These are phyloP conservation scores for Entophlyctis luteolus DNA, from an alignment of 192 early-diverging fungal species.

Conservation along the genomic window DNA sequence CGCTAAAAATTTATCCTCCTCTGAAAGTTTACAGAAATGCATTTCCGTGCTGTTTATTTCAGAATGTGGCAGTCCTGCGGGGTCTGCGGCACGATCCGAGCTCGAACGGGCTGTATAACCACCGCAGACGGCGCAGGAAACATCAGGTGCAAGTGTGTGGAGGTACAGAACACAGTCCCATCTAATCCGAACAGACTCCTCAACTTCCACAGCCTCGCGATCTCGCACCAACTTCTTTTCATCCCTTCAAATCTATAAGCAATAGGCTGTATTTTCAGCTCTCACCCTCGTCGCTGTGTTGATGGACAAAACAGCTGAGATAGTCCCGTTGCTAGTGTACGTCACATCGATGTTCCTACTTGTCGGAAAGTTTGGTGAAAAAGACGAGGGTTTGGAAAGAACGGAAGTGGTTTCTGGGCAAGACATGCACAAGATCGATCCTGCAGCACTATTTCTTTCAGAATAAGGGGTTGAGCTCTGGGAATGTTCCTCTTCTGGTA, in stretches of 20 bases:
- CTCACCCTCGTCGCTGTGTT: slow-evolving; percentile 26
- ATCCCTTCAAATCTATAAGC: slow-evolving; percentile 25
- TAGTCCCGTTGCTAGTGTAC: slow-evolving; percentile 35
- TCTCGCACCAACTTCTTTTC: not conserved
- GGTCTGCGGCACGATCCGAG: slow-evolving; percentile 37
- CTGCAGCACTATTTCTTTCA: too few relatives aligned
- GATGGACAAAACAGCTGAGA: slow-evolving; percentile 34
- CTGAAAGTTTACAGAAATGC: too few relatives aligned
- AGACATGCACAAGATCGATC: too few relatives aligned
- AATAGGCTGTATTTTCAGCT: slow-evolving; percentile 22
- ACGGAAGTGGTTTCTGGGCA: slow-evolving; percentile 32
- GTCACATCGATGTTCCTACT: slow-evolving; percentile 18
- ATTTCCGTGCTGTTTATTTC: too few relatives aligned
- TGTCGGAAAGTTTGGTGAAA: slow-evolving; percentile 15
- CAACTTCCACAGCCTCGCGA: not conserved
- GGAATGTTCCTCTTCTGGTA: slow-evolving; percentile 68
- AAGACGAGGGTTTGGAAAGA: slow-evolving; percentile 27
- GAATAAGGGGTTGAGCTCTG: slow-evolving; percentile 34
- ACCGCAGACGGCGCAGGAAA: slow-evolving; percentile 44
- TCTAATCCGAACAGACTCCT: slow-evolving; percentile 33
- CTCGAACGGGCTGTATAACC: slow-evolving; percentile 45
- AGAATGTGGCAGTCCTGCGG: slow-evolving; percentile 36
- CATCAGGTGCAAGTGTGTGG: too few relatives aligned
- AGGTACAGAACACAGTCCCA: slow-evolving; percentile 25
- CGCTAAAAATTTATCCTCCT: too few relatives aligned